Evolutionary conservation across 257 asterid species (phyloP).

Genomic region (Rhazya stricta): DNA sequence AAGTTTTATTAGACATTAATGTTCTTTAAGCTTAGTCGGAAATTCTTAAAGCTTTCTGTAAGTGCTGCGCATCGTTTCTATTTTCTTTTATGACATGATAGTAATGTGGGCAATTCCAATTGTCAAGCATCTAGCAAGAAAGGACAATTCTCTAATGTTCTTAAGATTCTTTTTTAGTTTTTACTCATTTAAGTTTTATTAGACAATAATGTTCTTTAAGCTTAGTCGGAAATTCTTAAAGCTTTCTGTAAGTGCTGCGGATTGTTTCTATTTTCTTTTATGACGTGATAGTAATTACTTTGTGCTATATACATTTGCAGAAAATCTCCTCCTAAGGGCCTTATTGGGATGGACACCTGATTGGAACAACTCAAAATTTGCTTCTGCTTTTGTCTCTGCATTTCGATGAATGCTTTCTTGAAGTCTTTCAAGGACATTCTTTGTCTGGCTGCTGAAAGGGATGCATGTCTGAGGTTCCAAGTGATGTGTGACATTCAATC

Average conservation of each 20-base stretch:
- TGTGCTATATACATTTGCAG: conserved; percentile 11
- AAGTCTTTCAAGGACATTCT: not conserved
- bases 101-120: not conserved
- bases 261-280: not conserved
- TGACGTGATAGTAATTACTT: not conserved
- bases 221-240: not conserved
- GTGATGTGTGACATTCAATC: conserved; percentile 7
- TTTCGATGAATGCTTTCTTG: not conserved
- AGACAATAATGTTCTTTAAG: not conserved
- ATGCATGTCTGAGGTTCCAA: conserved; percentile 2
- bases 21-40: not conserved
- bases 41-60: not conserved
- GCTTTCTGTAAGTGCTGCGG: not conserved
- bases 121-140: not conserved
- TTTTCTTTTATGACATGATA: not conserved
- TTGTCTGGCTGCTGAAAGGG: conserved; percentile 2
- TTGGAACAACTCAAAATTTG: not conserved
- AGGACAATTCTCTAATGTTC: not conserved
- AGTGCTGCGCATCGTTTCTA: not conserved
- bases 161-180: not conserved
- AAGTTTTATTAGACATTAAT: not conserved
- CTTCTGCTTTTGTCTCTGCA: not conserved
- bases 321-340: not conserved
- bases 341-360: not conserved
- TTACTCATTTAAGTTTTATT: not conserved